phyloP scores from a whole-genome alignment of 2,329 filamentous ascomycete species.

The Neonectria coccinea region DNA sequence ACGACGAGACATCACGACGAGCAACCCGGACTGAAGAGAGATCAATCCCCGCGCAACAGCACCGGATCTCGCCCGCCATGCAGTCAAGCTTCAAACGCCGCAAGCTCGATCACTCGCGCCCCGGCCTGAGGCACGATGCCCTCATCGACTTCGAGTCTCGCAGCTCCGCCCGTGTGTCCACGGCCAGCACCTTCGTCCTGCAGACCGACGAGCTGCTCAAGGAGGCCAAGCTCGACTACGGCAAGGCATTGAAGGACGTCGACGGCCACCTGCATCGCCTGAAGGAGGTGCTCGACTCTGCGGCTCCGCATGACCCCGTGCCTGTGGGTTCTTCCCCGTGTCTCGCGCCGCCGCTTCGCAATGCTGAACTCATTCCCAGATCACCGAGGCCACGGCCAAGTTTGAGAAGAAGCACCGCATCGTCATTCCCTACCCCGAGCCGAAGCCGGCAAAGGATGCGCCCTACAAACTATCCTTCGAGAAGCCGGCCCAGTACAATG shows the following conservation, averaged over 20 bases:
- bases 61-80: slow-evolving; percentile 50
- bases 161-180: slow-evolving; percentile 55
- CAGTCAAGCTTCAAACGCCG: slow-evolving; percentile 62
- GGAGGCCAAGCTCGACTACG: slow-evolving; percentile 66
- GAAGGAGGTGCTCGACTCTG: slow-evolving; percentile 65
- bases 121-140: slow-evolving; percentile 49
- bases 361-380: slow-evolving; percentile 57
- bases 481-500: slow-evolving; percentile 82
- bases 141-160: slow-evolving; percentile 57
- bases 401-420: slow-evolving; percentile 76
- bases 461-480: slow-evolving; percentile 86
- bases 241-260: slow-evolving; percentile 59
- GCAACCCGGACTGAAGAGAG: neutral
- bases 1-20: slow-evolving; percentile 19
- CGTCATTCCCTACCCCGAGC: slow-evolving; percentile 86
- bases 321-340: slow-evolving; percentile 57
- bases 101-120: slow-evolving; percentile 58
- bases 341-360: neutral
- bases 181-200: slow-evolving; percentile 67
- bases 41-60: slow-evolving; percentile 14
- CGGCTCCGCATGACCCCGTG: slow-evolving; percentile 61
- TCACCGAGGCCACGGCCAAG: slow-evolving; percentile 74
- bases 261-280: slow-evolving; percentile 63
- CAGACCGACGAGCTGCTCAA: slow-evolving; percentile 71
- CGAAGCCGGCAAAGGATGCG: slow-evolving; percentile 78